Evolutionary conservation across 2,329 filamentous ascomycete species (phyloP), one percentile per base, ranked within the genome.

Genomic region (Elsinoe perseae): DNA sequence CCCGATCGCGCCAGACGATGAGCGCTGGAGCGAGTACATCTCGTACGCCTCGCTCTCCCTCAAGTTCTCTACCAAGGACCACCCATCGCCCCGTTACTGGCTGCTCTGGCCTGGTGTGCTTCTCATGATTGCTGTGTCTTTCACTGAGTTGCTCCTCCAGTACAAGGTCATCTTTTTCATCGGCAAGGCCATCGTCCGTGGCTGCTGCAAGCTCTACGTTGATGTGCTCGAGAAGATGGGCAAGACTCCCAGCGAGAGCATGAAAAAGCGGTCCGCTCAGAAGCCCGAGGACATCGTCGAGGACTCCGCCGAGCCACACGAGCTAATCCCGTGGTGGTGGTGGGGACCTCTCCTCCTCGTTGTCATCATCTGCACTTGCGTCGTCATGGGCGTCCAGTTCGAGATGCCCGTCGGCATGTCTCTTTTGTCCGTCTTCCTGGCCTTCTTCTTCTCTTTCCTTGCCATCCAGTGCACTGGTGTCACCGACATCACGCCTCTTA

Each of bases 371-470:
- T 72, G 75, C 43, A 69, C 75, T 30, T 80, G 73, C 62, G 74
- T 80, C 56, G 70, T 82, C 56, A 74, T 82, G 62, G 73, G 70
- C 52, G 69, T 78, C 42, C 76, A 80, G 62, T 81, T 76, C 72
- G 70, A 77, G 10, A 80, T 82, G 72, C 73, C 79, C 50, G 73
- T 79, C 2, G 80, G 80, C 54, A 73, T 81, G 67, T 78, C 77
- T 7, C 70, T 83, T 43, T 70, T 83, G 9, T 78, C 79, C 32
- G 72, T 79, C 59, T 64, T 83, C 59, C 71, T 84, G 36, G 77
- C 78, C 56, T 80, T 83, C 72, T 71, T 83, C 63, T 83, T 83
- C 69, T 78, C 79, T 43, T 80, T 83, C 72, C 70, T 84, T 21
- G 80, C 79, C 46, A 80, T 83, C 60, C 80, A 83, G 65, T 81